A percentile compares a stretch with the other conserved stretches of the same genome.
phyloP scores from a whole-genome alignment of 257 asterid species.

The Nicotiana tabacum region DNA sequence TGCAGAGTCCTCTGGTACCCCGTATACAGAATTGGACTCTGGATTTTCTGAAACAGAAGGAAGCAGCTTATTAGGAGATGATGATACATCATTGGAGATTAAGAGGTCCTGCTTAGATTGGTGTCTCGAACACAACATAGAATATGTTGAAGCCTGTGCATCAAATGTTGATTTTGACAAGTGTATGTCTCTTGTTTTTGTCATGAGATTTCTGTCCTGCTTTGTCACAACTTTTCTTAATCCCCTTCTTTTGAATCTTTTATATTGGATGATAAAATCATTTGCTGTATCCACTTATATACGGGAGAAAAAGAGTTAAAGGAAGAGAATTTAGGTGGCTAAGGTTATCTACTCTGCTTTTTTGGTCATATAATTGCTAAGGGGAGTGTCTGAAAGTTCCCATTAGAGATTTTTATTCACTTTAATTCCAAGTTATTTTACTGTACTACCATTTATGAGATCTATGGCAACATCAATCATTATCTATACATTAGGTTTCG shows the following conservation, averaged over 20 bases:
- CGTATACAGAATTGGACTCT: conserved; percentile 38
- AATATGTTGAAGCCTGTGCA: conserved; percentile 88
- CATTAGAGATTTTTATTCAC: neutral
- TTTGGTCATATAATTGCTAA: neutral
- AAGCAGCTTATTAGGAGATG: conserved; percentile 71
- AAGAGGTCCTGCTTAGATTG: conserved; percentile 60
- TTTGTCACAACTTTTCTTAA: neutral
- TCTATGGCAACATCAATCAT: neutral
- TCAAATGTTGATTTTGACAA: conserved; percentile 80
- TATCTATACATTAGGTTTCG: neutral
- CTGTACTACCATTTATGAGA: neutral
- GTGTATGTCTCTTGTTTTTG: conserved; percentile 43
- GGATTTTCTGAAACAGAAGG: conserved; percentile 92
- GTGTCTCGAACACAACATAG: conserved; percentile 80
- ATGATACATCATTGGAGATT: conserved; percentile 46
- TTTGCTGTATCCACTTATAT: neutral
- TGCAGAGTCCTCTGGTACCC: conserved; percentile 35
- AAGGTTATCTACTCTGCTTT: neutral
- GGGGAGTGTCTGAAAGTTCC: neutral
- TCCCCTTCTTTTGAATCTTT: neutral
- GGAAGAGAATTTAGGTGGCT: neutral
- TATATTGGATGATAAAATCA: neutral
- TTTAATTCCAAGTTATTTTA: neutral
- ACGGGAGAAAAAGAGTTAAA: neutral
- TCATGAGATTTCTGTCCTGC: neutral